A percentile compares a stretch with the other conserved stretches of the same genome.
These are phyloP conservation scores for Pascua guehoae DNA, from an alignment of 1,284 basidiomycete genomes.

Conservation along the genomic window DNA sequence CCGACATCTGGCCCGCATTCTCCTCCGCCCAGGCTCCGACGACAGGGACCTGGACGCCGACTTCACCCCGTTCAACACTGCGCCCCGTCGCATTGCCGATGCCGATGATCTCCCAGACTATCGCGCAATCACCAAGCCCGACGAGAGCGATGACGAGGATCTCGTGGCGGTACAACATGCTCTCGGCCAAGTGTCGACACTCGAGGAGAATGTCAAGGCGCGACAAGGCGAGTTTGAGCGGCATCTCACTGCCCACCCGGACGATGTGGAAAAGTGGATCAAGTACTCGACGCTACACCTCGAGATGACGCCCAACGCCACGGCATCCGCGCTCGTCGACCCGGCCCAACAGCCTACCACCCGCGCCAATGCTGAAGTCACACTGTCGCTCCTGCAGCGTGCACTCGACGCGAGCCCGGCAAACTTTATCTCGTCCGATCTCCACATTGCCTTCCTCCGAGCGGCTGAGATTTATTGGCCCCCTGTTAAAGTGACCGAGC, in stretches of 20 bases:
- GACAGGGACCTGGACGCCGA: constrained; percentile 3
- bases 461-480: constrained; percentile 40
- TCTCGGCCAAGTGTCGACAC: constrained; percentile 27
- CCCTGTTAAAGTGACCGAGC: constrained; percentile 30
- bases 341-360: constrained; percentile 8
- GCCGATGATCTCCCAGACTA: constrained; percentile 10
- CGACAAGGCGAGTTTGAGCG: constrained; percentile 34
- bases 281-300: constrained; percentile 39
- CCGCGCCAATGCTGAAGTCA: constrained; percentile 40
- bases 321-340: neutral
- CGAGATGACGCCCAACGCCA: constrained; percentile 5
- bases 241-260: constrained; percentile 25
- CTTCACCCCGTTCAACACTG: constrained; percentile 9
- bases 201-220: constrained; percentile 29
- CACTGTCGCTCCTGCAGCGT: constrained; percentile 38
- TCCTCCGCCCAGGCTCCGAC: constrained; percentile 5
- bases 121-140: constrained; percentile 16
- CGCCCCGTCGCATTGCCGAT: neutral
- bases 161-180: constrained; percentile 4
- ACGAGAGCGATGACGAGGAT: constrained; percentile 15
- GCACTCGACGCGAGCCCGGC: constrained; percentile 30
- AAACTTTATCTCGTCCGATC: constrained; percentile 26
- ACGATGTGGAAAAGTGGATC: constrained; percentile 39
- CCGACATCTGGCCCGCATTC: constrained; percentile 8
- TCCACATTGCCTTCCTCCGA: constrained; percentile 41